Percentiles rank a stretch among this genome's conserved stretches.
Conservation (phyloP, 176 grass and related monocot species). For the Aechmea fasciata region DNA sequence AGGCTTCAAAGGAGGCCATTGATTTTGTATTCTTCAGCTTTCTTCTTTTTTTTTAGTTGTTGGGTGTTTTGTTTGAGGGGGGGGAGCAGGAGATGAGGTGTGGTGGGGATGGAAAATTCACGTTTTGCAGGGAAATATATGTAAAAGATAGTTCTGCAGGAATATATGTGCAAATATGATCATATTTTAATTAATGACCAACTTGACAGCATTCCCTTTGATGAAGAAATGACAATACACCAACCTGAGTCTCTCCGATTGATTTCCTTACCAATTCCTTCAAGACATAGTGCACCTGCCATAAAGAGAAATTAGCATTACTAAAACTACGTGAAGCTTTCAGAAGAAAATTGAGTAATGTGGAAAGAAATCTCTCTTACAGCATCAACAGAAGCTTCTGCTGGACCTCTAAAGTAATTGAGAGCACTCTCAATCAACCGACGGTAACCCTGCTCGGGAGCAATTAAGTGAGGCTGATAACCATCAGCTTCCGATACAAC, state of each 20-base stretch:
- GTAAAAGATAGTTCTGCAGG: no score
- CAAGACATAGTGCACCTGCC: slow-evolving; percentile 80
- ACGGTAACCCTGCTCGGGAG: slow-evolving; percentile 96
- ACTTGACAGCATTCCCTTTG: neutral
- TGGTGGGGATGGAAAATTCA: no score
- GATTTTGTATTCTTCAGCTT: no score
- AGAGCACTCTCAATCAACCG: slow-evolving; percentile 85
- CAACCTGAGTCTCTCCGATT: slow-evolving; percentile 83
- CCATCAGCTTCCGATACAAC: slow-evolving; percentile 90
- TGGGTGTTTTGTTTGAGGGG: no score
- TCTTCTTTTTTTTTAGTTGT: no score
- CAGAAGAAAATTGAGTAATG: neutral
- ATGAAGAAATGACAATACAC: slow-evolving; percentile 9
- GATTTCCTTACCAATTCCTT: slow-evolving; percentile 95
- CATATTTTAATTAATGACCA: neutral
- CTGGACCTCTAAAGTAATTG: slow-evolving; percentile 88
- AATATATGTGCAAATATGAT: no score
- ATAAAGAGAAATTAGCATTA: slow-evolving; percentile 16
- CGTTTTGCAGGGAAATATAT: no score
- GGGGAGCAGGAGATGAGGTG: no score
- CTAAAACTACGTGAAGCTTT: neutral
- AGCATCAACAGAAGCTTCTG: slow-evolving; percentile 96
- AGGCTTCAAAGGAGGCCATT: no score
- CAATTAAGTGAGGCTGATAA: slow-evolving; percentile 94
- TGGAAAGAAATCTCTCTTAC: slow-evolving; percentile 34